These are phyloP conservation scores for Paraphaeosphaeria minitans DNA, from an alignment of 2,329 filamentous ascomycete species.

Conservation along the genomic window DNA sequence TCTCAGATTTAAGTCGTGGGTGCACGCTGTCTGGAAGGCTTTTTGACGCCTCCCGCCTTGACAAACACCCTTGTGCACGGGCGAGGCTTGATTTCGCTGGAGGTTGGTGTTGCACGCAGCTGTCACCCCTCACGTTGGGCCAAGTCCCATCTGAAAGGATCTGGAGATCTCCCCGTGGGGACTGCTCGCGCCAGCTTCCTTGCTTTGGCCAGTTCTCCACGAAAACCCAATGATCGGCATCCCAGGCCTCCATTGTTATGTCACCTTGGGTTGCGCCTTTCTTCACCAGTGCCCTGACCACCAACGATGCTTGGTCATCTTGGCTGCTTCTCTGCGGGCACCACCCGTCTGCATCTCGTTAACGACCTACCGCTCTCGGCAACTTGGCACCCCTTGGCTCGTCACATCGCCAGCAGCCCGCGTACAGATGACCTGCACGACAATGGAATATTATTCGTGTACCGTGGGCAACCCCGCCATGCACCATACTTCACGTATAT, in stretches of 20 bases:
- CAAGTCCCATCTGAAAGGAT: background rate
- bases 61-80: constrained; percentile 4
- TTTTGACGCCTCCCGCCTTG: constrained; percentile 24
- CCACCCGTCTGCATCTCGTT: constrained; percentile 25
- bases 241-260: constrained; percentile 12
- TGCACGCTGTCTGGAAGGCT: constrained; percentile 26
- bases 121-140: background rate
- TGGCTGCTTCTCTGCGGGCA: constrained; percentile 33
- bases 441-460: constrained; percentile 11
- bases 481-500: constrained; percentile 16
- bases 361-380: constrained; percentile 28
- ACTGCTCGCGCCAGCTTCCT: constrained; percentile 1
- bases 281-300: constrained; percentile 12
- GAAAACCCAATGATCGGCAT: constrained; percentile 16
- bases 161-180: background rate
- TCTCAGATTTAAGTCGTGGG: constrained; percentile 21
- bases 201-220: constrained; percentile 1
- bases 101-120: constrained; percentile 14
- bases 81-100: background rate
- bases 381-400: constrained; percentile 42
- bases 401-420: constrained; percentile 26
- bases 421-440: constrained; percentile 28
- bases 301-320: constrained; percentile 34
- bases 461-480: constrained; percentile 16
- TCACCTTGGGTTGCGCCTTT: constrained; percentile 26